Evolutionary conservation across 371 early-diverging fungal species (phyloP).

Genomic region (Apophysomyces sp.): DNA sequence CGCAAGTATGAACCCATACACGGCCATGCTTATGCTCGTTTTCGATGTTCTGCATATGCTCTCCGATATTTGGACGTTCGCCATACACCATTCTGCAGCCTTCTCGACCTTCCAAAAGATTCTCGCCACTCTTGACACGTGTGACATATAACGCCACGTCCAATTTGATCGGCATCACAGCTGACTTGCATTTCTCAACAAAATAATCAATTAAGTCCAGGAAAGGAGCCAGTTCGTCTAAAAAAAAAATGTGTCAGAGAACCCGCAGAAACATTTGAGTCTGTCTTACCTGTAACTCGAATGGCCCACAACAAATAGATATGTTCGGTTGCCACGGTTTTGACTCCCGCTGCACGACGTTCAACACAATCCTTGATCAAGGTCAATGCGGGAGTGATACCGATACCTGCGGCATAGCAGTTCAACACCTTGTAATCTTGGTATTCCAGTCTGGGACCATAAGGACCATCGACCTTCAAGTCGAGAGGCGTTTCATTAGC

Average conservation of each 20-base stretch:
- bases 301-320: constrained; percentile 46
- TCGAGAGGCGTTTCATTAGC: constrained; percentile 10
- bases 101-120: constrained; percentile 10
- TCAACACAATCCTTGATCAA: constrained; percentile 42
- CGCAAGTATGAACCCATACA: constrained; percentile 42
- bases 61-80: constrained; percentile 21
- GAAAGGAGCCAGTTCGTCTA: constrained; percentile 36
- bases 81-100: constrained; percentile 19
- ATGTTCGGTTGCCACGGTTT: constrained; percentile 33
- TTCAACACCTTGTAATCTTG: constrained; percentile 39
- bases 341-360: constrained; percentile 32
- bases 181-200: constrained; percentile 14
- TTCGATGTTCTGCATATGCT: constrained; percentile 25
- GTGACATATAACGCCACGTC: constrained; percentile 34
- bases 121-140: constrained; percentile 21
- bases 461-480: constrained; percentile 42
- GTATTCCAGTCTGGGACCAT: constrained; percentile 38
- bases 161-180: constrained; percentile 23
- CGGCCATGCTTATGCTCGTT: constrained; percentile 8
- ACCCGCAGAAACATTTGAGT: no score
- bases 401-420: constrained; percentile 42
- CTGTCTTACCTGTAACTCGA: constrained; percentile 24
- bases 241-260: no score
- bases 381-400: constrained; percentile 44
- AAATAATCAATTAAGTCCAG: constrained; percentile 33